Evolutionary conservation across 2,329 filamentous ascomycete genomes (phyloP).

Genomic region (Cordyceps cateniannulata): DNA sequence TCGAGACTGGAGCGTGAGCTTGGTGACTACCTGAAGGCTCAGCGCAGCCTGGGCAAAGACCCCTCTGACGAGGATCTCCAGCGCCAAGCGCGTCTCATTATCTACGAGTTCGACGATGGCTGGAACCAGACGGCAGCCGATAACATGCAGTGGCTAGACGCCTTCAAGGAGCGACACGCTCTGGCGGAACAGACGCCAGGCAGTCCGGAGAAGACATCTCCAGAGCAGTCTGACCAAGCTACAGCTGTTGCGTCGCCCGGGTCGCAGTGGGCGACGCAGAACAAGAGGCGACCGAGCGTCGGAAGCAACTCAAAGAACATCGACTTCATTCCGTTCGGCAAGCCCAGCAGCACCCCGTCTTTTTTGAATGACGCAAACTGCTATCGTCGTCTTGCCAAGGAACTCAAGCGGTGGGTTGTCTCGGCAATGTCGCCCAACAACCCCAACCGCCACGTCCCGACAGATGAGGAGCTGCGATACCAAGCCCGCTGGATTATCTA

Average conservation of each 20-base stretch:
- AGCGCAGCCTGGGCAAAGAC: constrained; percentile 38
- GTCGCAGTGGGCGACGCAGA: constrained; percentile 1
- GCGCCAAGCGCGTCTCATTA: constrained; percentile 51
- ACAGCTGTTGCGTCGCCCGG: constrained; percentile 4
- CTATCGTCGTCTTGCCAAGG: constrained; percentile 48
- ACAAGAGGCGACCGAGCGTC: background rate
- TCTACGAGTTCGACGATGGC: constrained; percentile 55
- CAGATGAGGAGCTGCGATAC: constrained; percentile 56
- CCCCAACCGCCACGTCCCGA: constrained; percentile 51
- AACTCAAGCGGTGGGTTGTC: constrained; percentile 46
- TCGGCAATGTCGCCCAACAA: constrained; percentile 53
- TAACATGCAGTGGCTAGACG: constrained; percentile 44
- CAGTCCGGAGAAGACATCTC: constrained; percentile 6
- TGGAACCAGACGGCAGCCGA: constrained; percentile 61
- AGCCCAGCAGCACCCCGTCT: constrained; percentile 25
- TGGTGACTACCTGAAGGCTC: constrained; percentile 42
- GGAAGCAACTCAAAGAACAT: background rate
- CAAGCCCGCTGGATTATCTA: constrained; percentile 58
- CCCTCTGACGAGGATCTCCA: constrained; percentile 50
- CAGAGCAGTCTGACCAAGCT: background rate
- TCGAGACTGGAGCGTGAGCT: constrained; percentile 50
- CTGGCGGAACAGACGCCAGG: constrained; percentile 12
- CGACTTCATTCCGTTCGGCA: background rate
- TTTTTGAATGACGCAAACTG: constrained; percentile 57
- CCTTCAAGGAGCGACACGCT: constrained; percentile 45